Evolutionary conservation across 2,329 filamentous ascomycete genomes (phyloP).

Genomic region (Trichoderma oligosporum): DNA sequence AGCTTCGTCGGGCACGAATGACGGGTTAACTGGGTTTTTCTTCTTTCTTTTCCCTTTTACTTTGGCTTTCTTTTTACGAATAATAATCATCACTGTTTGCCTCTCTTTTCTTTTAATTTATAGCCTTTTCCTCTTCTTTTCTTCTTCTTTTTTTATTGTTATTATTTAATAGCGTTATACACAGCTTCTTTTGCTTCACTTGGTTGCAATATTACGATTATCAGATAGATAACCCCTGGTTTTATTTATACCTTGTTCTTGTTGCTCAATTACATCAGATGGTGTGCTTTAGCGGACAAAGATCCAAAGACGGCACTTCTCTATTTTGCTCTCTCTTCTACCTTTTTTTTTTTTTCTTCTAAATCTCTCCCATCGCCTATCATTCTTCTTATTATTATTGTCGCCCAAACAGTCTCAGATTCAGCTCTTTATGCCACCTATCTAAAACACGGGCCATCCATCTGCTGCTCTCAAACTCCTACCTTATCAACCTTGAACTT

Average conservation of each 20-base stretch:
- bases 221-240: conserved; percentile 1
- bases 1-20: background rate
- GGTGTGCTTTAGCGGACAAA: background rate
- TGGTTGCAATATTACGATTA: background rate
- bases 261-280: background rate
- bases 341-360: background rate
- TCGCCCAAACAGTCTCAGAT: too few species aligned
- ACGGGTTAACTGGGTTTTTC: background rate
- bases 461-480: too few species aligned
- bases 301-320: background rate
- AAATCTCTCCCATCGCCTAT: too few species aligned
- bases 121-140: background rate
- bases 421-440: too few species aligned
- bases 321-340: background rate
- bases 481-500: too few species aligned
- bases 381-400: too few species aligned
- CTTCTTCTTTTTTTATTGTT: background rate
- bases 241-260: background rate
- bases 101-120: too few species aligned
- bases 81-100: too few species aligned
- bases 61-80: too few species aligned
- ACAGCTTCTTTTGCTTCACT: background rate
- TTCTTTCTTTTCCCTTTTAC: too few species aligned
- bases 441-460: too few species aligned
- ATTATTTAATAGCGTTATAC: background rate